These are phyloP conservation scores for Metahyphopichia silvanorum DNA, from an alignment of 805 yeast genomes.

Conservation along the genomic window DNA sequence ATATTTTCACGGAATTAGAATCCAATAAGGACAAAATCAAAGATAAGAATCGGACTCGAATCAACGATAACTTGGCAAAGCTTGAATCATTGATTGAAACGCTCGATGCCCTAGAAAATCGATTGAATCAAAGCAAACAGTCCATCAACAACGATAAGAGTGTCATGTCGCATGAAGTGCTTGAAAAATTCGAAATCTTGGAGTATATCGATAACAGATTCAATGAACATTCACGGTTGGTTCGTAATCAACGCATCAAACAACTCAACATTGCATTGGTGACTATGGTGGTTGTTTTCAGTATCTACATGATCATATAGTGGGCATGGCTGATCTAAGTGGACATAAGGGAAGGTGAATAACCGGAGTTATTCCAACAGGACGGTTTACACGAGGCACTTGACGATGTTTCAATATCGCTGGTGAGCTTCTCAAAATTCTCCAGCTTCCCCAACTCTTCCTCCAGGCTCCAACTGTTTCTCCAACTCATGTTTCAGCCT, in stretches of 20 bases:
- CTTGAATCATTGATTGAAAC: slow-evolving; percentile 24
- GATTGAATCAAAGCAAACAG: slow-evolving; percentile 20
- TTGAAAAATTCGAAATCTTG: slow-evolving; percentile 25
- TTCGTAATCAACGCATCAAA: slow-evolving; percentile 24
- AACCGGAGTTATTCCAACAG: too few species aligned
- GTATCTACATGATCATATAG: slow-evolving; percentile 12
- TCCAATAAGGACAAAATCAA: slow-evolving; percentile 14
- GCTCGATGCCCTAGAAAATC: slow-evolving; percentile 21
- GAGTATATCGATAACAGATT: slow-evolving; percentile 29
- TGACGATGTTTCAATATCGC: too few species aligned
- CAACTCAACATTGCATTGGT: slow-evolving; percentile 20
- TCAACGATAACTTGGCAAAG: slow-evolving; percentile 23
- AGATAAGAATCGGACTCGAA: slow-evolving; percentile 19
- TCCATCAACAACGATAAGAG: slow-evolving; percentile 22
- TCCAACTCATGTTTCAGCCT: too few species aligned
- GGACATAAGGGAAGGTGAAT: too few species aligned
- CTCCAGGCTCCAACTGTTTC: too few species aligned
- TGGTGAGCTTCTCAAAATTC: too few species aligned
- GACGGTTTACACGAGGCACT: too few species aligned
- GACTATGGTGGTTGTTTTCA: slow-evolving; percentile 13
- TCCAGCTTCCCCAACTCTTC: too few species aligned
- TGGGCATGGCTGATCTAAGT: too few species aligned
- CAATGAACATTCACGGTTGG: slow-evolving; percentile 20
- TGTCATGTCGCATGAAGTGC: slow-evolving; percentile 21
- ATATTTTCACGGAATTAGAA: slow-evolving; percentile 15